These are phyloP conservation scores for Oryza nivara DNA, from an alignment of 176 grass and related monocot species.

Conservation along the genomic window DNA sequence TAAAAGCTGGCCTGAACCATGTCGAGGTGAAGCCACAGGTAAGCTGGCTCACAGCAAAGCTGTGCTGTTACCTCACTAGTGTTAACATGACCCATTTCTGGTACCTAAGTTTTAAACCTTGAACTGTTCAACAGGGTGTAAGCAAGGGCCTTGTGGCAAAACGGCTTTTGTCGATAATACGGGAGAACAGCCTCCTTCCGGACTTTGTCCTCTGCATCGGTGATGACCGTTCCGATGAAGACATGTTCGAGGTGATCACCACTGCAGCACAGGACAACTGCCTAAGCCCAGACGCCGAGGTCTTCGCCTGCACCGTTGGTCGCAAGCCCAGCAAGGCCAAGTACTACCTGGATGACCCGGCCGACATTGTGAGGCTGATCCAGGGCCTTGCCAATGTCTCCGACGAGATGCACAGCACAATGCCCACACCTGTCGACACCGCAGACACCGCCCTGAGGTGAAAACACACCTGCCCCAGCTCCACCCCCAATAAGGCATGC, in stretches of 20 bases:
- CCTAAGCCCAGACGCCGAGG: slow-evolving; percentile 52
- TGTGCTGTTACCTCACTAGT: neutral
- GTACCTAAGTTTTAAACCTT: neutral
- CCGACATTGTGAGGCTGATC: slow-evolving; percentile 75
- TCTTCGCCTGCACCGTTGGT: slow-evolving; percentile 93
- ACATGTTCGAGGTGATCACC: slow-evolving; percentile 97
- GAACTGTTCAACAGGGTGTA: slow-evolving; percentile 50
- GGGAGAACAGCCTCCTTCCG: slow-evolving; percentile 41
- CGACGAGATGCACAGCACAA: slow-evolving; percentile 25
- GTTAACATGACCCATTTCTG: too few relatives aligned
- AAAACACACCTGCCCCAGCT: neutral
- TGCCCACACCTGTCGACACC: too few relatives aligned
- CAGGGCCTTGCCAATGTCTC: slow-evolving; percentile 79
- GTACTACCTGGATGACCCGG: slow-evolving; percentile 86
- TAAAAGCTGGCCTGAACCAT: slow-evolving; percentile 72
- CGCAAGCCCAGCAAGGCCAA: slow-evolving; percentile 94
- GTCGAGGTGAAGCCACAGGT: slow-evolving; percentile 99
- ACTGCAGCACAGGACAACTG: slow-evolving; percentile 34
- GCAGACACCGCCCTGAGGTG: slow-evolving; percentile 11
- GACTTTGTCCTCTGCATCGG: slow-evolving; percentile 91
- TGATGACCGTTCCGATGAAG: slow-evolving; percentile 86
- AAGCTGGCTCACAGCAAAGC: neutral
- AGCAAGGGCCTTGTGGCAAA: slow-evolving; percentile 82
- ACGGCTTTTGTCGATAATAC: slow-evolving; percentile 60
- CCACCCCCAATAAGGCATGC: neutral